Percentiles rank a stretch among this genome's conserved stretches.
phyloP scores from a whole-genome alignment of 1,139 yeast genomes.

The Arxiozyma slooffiae region DNA sequence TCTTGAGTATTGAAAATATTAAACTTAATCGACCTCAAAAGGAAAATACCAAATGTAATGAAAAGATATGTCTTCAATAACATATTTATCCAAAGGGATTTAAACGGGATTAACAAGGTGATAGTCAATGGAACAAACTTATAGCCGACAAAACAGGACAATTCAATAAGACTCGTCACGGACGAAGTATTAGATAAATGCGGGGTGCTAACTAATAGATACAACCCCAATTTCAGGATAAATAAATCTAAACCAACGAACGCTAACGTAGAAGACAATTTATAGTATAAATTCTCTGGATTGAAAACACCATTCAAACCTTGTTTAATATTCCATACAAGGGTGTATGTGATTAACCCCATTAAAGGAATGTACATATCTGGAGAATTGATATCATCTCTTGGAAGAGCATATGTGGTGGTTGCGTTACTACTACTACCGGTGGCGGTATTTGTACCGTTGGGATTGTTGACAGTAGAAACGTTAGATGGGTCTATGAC shows the following conservation, averaged over 20 bases:
- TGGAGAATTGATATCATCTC: conserved; percentile 78
- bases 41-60: conserved; percentile 53
- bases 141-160: conserved; percentile 86
- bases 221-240: conserved; percentile 53
- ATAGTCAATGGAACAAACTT: conserved; percentile 75
- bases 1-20: conserved; percentile 53
- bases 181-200: conserved; percentile 28
- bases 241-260: conserved; percentile 64
- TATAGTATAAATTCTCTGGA: conserved; percentile 82
- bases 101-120: conserved; percentile 40
- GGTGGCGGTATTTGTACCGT: not conserved
- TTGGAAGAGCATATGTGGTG: conserved; percentile 22
- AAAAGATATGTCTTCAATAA: conserved; percentile 39
- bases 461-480: not conserved
- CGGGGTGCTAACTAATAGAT: conserved; percentile 35
- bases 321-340: conserved; percentile 74
- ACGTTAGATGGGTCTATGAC: conserved; percentile 34
- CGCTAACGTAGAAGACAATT: conserved; percentile 85
- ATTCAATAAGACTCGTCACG: conserved; percentile 54
- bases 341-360: conserved; percentile 83
- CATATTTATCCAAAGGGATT: conserved; percentile 30
- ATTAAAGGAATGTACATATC: conserved; percentile 91
- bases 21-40: conserved; percentile 75
- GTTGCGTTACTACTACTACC: conserved; percentile 10
- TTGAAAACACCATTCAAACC: conserved; percentile 88